These are phyloP conservation scores for Cryptosporidium viatorum DNA, from an alignment of 169 alveolate genomes.

Conservation along the genomic window DNA sequence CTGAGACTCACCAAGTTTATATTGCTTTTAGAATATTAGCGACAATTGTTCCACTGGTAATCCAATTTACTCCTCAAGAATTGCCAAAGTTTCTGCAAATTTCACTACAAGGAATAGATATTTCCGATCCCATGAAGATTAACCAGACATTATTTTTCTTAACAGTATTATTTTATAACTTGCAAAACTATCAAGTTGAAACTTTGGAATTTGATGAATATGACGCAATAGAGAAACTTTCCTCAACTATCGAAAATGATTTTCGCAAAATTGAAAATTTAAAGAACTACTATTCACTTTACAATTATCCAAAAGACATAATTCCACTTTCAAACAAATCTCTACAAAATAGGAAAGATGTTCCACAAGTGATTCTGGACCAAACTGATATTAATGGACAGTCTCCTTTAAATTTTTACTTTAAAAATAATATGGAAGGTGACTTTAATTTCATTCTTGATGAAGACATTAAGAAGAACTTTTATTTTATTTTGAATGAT, in stretches of 20 bases:
- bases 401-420: conserved; percentile 17
- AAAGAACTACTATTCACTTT: conserved; percentile 11
- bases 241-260: background rate
- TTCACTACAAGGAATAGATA: conserved; percentile 69
- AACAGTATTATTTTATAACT: conserved; percentile 33
- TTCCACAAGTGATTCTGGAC: conserved; percentile 11
- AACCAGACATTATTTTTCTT: conserved; percentile 48
- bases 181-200: conserved; percentile 9
- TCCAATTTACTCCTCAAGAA: conserved; percentile 59
- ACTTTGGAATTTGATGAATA: conserved; percentile 16
- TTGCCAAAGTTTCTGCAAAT: conserved; percentile 35
- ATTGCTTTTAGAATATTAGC: conserved; percentile 60
- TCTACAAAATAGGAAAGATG: background rate
- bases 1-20: conserved; percentile 62
- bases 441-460: background rate
- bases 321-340: conserved; percentile 26
- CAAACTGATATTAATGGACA: conserved; percentile 21
- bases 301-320: conserved; percentile 35
- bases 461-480: background rate
- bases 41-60: conserved; percentile 44
- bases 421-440: background rate
- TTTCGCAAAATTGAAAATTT: background rate
- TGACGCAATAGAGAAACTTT: background rate
- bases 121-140: conserved; percentile 62
- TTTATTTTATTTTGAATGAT: conserved; percentile 15